Evolutionary conservation across 306 rosid species (phyloP).

Genomic region (Acacia crassicarpa): DNA sequence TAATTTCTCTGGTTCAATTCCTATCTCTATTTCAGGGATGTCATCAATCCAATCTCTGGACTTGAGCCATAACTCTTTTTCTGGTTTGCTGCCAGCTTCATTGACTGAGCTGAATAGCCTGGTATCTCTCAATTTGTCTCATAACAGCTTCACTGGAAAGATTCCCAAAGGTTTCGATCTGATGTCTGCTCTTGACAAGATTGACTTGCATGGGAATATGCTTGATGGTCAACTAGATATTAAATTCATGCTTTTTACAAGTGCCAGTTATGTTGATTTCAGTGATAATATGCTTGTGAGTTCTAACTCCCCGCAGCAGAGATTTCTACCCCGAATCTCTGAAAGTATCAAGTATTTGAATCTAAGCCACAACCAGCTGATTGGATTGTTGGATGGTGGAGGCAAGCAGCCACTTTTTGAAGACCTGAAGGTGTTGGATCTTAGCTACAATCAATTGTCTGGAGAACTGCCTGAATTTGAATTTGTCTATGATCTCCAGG

Average conservation of each 20-base stretch:
- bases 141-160: conserved; percentile 63
- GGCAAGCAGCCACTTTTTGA: conserved; percentile 66
- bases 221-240: conserved; percentile 70
- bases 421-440: conserved; percentile 86
- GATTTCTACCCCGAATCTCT: conserved; percentile 64
- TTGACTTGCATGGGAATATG: conserved; percentile 86
- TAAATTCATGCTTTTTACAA: conserved; percentile 55
- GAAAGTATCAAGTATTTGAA: conserved; percentile 77
- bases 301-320: conserved; percentile 56
- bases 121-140: conserved; percentile 73
- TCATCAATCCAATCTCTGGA: conserved; percentile 75
- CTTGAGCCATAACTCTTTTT: conserved; percentile 75
- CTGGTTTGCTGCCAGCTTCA: conserved; percentile 63
- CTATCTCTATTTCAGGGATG: conserved; percentile 64
- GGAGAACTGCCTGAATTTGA: conserved; percentile 95
- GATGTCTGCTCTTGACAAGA: conserved; percentile 61
- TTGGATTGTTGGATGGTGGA: conserved; percentile 73
- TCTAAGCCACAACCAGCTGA: conserved; percentile 80
- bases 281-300: conserved; percentile 75
- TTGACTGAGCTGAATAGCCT: conserved; percentile 57
- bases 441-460: conserved; percentile 83
- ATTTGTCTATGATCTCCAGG: conserved; percentile 86
- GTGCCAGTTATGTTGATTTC: conserved; percentile 75
- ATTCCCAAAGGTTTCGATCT: conserved; percentile 81
- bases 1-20: conserved; percentile 83